phyloP scores from a whole-genome alignment of 2,329 filamentous ascomycete genomes.

The Raffaelea arxii region DNA sequence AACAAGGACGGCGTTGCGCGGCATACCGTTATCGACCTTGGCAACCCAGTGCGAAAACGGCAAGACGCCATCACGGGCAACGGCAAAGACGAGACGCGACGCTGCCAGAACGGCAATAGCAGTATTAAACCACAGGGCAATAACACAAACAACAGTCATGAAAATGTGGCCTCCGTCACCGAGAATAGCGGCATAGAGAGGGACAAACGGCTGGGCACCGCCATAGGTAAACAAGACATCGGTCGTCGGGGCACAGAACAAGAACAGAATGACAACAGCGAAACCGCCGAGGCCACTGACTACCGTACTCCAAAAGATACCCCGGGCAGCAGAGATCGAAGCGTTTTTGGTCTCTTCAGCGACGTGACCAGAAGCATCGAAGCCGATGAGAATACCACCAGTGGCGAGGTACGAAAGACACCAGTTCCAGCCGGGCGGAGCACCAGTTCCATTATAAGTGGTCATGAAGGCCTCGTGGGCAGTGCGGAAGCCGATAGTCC shows the following conservation, averaged over 20 bases:
- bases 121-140: conserved; percentile 11
- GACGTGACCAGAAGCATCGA: conserved; percentile 10
- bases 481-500: conserved; percentile 8
- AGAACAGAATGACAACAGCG: conserved; percentile 6
- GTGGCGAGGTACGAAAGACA: conserved; percentile 11
- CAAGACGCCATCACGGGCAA: conserved; percentile 10
- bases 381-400: conserved; percentile 9
- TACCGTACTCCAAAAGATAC: conserved; percentile 11
- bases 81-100: conserved; percentile 10
- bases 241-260: conserved; percentile 7
- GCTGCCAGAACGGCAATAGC: conserved; percentile 10
- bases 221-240: conserved; percentile 8
- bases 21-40: conserved; percentile 7
- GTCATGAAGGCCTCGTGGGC: conserved; percentile 10
- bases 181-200: conserved; percentile 8
- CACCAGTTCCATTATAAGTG: conserved; percentile 11
- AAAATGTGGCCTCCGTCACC: conserved; percentile 9
- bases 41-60: conserved; percentile 7
- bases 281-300: conserved; percentile 9
- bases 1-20: conserved; percentile 10
- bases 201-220: conserved; percentile 10
- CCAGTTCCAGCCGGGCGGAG: conserved; percentile 10
- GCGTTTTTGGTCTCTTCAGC: conserved; percentile 12
- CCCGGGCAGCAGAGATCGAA: conserved; percentile 5
- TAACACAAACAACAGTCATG: conserved; percentile 9